Conservation (phyloP, 306 rosid species). For the Rosa lucieae region DNA sequence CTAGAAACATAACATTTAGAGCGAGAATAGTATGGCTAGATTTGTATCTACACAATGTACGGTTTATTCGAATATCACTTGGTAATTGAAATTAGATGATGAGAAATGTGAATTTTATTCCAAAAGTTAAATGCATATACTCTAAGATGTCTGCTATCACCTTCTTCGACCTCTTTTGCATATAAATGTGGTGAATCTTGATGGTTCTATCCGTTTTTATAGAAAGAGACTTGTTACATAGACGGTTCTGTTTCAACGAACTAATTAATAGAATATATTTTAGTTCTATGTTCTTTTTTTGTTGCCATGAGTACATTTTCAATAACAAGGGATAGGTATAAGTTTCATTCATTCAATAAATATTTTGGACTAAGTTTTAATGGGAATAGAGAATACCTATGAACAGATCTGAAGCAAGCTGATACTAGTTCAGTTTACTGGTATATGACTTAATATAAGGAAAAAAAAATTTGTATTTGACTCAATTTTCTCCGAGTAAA, state of each 20-base stretch:
- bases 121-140: background rate
- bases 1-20: background rate
- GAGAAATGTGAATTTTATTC: background rate
- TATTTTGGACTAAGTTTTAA: background rate
- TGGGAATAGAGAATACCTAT: background rate
- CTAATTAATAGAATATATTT: background rate
- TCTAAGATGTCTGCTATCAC: background rate
- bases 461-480: background rate
- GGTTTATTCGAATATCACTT: background rate
- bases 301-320: background rate
- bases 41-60: background rate
- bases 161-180: constrained; percentile 3
- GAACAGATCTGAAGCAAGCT: background rate
- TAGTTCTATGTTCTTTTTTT: background rate
- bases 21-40: background rate
- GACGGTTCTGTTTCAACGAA: background rate
- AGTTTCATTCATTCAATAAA: background rate
- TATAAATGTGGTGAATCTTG: background rate
- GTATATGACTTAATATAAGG: background rate
- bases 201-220: background rate
- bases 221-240: background rate
- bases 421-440: background rate
- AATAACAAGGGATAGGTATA: background rate
- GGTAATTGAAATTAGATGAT: constrained; percentile 3
- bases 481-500: background rate